Evolutionary conservation across 2,329 filamentous ascomycete genomes (phyloP).

Genomic region (Nothopassalora personata): DNA sequence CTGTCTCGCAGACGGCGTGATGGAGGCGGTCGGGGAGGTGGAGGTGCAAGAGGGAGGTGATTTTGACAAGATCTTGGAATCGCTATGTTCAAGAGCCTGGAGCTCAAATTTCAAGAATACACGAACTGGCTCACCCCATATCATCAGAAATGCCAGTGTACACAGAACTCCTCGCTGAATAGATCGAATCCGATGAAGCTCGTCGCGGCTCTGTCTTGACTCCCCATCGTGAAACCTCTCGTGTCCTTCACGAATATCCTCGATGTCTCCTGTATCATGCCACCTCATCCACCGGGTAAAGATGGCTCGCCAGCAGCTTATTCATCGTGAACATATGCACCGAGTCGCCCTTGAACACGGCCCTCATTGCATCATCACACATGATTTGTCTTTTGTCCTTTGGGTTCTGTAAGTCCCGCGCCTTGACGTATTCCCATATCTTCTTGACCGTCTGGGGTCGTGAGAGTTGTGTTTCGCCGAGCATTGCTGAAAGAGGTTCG

Average conservation of each 20-base stretch:
- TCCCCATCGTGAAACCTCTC: background rate
- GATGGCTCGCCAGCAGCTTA: slow-evolving; percentile 83
- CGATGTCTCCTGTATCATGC: background rate
- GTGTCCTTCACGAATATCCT: background rate
- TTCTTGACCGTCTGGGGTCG: slow-evolving; percentile 94
- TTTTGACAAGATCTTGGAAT: background rate
- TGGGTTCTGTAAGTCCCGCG: slow-evolving; percentile 81
- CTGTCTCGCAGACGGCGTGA: too few species aligned
- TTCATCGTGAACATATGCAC: slow-evolving; percentile 99
- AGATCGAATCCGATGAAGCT: background rate
- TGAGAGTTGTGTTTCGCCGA: slow-evolving; percentile 73
- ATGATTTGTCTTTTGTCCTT: slow-evolving; percentile 85
- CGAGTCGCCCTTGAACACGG: slow-evolving; percentile 83
- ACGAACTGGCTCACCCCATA: background rate
- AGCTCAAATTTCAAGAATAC: background rate
- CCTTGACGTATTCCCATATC: slow-evolving; percentile 93
- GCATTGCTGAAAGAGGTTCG: slow-evolving; percentile 61
- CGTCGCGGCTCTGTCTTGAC: background rate
- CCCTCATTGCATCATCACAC: slow-evolving; percentile 86
- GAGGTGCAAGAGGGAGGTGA: background rate
- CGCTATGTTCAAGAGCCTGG: background rate
- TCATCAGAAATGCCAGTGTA: background rate
- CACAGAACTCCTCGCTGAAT: background rate
- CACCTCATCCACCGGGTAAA: slow-evolving; percentile 76
- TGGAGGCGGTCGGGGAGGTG: too few species aligned